These are phyloP conservation scores for Pilobolus umbonatus DNA, from an alignment of 192 early-diverging fungal species.

Conservation along the genomic window DNA sequence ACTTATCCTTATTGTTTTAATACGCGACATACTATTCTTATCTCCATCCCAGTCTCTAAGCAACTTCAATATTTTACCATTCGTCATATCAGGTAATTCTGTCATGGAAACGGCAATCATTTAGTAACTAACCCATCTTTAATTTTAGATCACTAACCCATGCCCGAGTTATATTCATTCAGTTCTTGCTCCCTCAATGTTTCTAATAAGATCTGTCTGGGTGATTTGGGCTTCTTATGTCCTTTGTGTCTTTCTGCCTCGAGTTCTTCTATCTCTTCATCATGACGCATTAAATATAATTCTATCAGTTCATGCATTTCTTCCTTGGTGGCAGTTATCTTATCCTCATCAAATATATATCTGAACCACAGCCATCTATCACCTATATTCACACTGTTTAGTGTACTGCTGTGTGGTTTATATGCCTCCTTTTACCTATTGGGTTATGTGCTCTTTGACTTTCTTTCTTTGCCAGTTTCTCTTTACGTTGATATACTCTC, in stretches of 20 bases:
- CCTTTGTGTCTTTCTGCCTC: conserved; percentile 34
- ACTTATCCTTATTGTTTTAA: conserved; percentile 38
- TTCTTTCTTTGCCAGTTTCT: conserved; percentile 40
- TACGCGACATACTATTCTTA: conserved; percentile 42
- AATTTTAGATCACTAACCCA: conserved; percentile 38
- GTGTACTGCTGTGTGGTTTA: background rate
- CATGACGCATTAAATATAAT: conserved; percentile 41
- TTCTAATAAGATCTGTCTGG: conserved; percentile 37
- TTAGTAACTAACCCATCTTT: background rate
- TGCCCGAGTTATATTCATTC: conserved; percentile 47
- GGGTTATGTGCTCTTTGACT: conserved; percentile 26
- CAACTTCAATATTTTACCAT: conserved; percentile 44
- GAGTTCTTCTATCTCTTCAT: conserved; percentile 43
- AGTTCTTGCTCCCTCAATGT: conserved; percentile 41
- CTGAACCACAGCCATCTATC: conserved; percentile 52
- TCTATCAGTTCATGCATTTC: conserved; percentile 36
- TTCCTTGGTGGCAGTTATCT: conserved; percentile 25
- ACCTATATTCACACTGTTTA: conserved; percentile 24
- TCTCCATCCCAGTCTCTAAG: conserved; percentile 54
- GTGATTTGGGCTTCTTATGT: conserved; percentile 41
- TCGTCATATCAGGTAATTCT: conserved; percentile 55
- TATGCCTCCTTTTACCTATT: too few relatives aligned
- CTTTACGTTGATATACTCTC: conserved; percentile 44
- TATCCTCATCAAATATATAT: conserved; percentile 43
- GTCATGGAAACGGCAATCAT: background rate